Evolutionary conservation across 2,329 filamentous ascomycete genomes (phyloP).

Genomic region (Talaromyces piceae): DNA sequence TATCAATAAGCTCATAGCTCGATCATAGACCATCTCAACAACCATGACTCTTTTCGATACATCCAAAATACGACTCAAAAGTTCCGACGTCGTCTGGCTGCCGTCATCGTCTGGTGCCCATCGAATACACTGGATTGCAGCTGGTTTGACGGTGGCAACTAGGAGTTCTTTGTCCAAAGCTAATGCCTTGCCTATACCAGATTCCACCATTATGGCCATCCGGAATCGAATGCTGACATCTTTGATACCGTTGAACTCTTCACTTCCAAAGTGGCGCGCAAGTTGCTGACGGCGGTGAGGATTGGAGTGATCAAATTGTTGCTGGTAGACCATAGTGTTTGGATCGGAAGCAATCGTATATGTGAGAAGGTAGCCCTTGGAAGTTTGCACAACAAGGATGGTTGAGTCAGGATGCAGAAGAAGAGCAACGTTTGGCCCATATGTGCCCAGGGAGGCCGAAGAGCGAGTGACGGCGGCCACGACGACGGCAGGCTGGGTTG

Average conservation of each 20-base stretch:
- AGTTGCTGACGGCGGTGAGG: slow-evolving; percentile 41
- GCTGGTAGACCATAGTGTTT: slow-evolving; percentile 74
- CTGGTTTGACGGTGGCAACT: slow-evolving; percentile 82
- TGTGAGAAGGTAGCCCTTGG: slow-evolving; percentile 80
- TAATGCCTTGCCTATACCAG: slow-evolving; percentile 79
- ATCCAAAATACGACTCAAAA: slow-evolving; percentile 81
- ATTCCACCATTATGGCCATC: slow-evolving; percentile 97
- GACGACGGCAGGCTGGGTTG: slow-evolving; percentile 69
- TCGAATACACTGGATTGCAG: slow-evolving; percentile 92
- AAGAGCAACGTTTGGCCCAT: slow-evolving; percentile 77
- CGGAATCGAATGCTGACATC: slow-evolving; percentile 89
- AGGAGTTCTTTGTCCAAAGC: slow-evolving; percentile 89
- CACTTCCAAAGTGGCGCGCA: slow-evolving; percentile 56
- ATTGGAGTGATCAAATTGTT: slow-evolving; percentile 55
- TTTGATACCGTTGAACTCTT: slow-evolving; percentile 72
- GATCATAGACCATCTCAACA: slow-evolving; percentile 81
- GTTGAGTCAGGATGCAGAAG: slow-evolving; percentile 84
- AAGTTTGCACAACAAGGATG: slow-evolving; percentile 84
- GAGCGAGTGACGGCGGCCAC: slow-evolving; percentile 82
- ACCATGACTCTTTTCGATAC: slow-evolving; percentile 70
- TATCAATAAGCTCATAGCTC: slow-evolving; percentile 90
- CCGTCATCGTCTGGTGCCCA: slow-evolving; percentile 81
- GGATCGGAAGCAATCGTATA: slow-evolving; percentile 85
- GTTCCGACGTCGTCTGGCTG: slow-evolving; percentile 81
- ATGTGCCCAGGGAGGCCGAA: slow-evolving; percentile 66